Evolutionary conservation across 1,284 basidiomycete species (phyloP).

Genomic region (Amylostereum chailletii): DNA sequence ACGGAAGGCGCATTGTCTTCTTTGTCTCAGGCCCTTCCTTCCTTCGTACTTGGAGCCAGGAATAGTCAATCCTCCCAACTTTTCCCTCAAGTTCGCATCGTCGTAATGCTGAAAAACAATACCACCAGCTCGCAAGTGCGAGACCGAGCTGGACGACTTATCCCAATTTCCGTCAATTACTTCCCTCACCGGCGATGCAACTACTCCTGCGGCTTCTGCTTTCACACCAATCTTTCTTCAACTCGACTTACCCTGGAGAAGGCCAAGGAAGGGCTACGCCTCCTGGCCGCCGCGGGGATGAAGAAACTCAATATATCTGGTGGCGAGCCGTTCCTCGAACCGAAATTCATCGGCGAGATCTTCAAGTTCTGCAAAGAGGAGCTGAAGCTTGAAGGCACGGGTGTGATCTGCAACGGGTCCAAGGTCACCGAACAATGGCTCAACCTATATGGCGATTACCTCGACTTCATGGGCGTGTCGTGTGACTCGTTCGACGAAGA

Average conservation of each 20-base stretch:
- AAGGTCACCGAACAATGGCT: conserved; percentile 34
- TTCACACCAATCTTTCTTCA: conserved; percentile 28
- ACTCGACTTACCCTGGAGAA: conserved; percentile 25
- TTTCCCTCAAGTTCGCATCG: no score
- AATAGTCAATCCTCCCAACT: no score
- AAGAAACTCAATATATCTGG: conserved; percentile 33
- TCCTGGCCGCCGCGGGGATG: conserved; percentile 30
- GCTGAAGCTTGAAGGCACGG: conserved; percentile 24
- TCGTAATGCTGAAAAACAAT: no score
- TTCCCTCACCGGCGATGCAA: conserved; percentile 18
- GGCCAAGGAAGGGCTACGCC: conserved; percentile 26
- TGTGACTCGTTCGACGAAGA: conserved; percentile 32
- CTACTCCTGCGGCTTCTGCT: conserved; percentile 29
- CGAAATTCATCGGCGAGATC: conserved; percentile 28
- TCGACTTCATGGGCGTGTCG: conserved; percentile 34
- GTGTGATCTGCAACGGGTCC: conserved; percentile 32
- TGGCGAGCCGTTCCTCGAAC: conserved; percentile 32
- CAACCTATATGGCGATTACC: conserved; percentile 27
- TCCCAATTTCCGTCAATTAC: conserved; percentile 3
- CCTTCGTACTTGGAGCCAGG: no score
- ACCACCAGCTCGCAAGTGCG: neutral
- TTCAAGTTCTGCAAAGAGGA: conserved; percentile 33
- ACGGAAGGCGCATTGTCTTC: no score
- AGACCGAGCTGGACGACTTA: neutral
- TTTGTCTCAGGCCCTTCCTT: no score